Evolutionary conservation across 495 filamentous ascomycete genomes (phyloP).

Genomic region (Baudoinia panamericana): DNA sequence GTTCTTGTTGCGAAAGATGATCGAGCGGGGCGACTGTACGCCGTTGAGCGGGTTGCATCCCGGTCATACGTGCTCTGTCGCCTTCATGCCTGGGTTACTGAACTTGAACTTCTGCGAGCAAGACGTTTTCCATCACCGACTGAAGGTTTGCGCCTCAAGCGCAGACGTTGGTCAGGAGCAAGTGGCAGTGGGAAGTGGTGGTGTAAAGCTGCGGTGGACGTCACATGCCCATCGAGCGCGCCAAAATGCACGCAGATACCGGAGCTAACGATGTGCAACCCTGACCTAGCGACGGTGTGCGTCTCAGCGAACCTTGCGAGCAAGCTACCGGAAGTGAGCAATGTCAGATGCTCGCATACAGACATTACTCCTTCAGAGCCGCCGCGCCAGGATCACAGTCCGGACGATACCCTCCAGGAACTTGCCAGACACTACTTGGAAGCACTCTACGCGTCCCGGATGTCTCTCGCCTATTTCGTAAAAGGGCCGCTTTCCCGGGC

Average conservation of each 20-base stretch:
- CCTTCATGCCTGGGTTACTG: conserved; percentile 50
- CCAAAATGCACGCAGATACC: neutral
- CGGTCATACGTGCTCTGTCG: conserved; percentile 60
- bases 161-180: conserved; percentile 24
- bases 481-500: conserved; percentile 90
- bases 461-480: conserved; percentile 89
- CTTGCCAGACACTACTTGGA: conserved; percentile 64
- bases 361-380: neutral
- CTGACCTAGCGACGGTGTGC: no score
- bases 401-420: conserved; percentile 49
- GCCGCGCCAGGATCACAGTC: neutral
- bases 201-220: conserved; percentile 9
- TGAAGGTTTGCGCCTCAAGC: conserved; percentile 34
- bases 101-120: conserved; percentile 30
- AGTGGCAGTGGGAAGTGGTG: conserved; percentile 16
- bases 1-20: conserved; percentile 57
- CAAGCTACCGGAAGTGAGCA: neutral
- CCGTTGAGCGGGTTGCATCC: conserved; percentile 54
- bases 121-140: conserved; percentile 27
- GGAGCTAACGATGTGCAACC: neutral
- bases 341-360: neutral
- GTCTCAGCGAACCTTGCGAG: neutral
- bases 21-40: conserved; percentile 47
- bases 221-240: neutral
- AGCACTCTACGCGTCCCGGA: conserved; percentile 82